Percentiles rank a stretch among this genome's conserved stretches.
Conservation (phyloP, 257 asterid species). For the Scutellaria barbata region DNA sequence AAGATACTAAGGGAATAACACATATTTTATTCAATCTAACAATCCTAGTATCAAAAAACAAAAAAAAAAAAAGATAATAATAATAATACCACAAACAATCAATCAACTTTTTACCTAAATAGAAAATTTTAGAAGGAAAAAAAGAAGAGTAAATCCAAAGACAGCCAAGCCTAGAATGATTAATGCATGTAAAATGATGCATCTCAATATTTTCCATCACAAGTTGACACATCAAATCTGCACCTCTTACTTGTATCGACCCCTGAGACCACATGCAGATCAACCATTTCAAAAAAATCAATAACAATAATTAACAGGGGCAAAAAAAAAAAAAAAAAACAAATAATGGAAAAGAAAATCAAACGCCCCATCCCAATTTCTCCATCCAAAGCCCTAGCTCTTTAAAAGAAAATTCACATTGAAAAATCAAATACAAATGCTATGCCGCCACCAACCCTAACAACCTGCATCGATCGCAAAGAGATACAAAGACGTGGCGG, state of each 20-base stretch:
- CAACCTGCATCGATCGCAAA: slow-evolving; percentile 38
- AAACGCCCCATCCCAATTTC: slow-evolving; percentile 25
- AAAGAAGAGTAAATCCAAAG: background rate
- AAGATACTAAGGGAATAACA: slow-evolving; percentile 9
- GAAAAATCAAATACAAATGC: slow-evolving; percentile 14
- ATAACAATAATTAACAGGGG: slow-evolving; percentile 1
- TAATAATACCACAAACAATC: slow-evolving; percentile 12
- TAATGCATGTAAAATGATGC: slow-evolving; percentile 10
- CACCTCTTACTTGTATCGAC: slow-evolving; percentile 2
- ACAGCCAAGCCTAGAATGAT: background rate
- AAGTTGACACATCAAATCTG: slow-evolving; percentile 29
- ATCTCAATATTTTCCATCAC: background rate
- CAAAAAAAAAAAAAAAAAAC: too few relatives aligned
- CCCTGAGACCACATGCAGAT: slow-evolving; percentile 31
- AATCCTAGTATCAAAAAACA: slow-evolving; percentile 18
- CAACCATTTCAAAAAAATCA: slow-evolving; percentile 28
- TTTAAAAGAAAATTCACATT: background rate
- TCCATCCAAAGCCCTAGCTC: slow-evolving; percentile 26
- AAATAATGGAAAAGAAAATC: background rate
- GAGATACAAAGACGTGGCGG: slow-evolving; percentile 30
- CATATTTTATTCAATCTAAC: slow-evolving; percentile 5
- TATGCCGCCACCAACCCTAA: slow-evolving; percentile 40
- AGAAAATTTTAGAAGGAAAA: background rate
- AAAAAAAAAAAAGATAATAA: too few relatives aligned
- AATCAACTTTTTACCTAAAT: slow-evolving; percentile 14